phyloP scores from a whole-genome alignment of 2,329 filamentous ascomycete genomes.

The Colletotrichum sp. region DNA sequence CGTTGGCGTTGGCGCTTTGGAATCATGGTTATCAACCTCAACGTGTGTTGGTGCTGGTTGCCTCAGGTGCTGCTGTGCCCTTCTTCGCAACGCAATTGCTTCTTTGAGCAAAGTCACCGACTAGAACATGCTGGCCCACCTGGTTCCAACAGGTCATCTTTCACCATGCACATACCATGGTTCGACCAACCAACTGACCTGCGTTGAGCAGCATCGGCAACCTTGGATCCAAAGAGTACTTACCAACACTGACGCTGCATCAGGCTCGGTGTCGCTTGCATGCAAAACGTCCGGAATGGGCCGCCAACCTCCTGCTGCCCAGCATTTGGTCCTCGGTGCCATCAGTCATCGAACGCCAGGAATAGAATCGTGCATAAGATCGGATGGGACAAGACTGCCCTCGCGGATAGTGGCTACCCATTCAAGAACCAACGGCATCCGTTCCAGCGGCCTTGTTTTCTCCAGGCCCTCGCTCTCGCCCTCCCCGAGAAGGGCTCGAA shows the following conservation, averaged over 20 bases:
- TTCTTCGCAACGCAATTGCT: background rate
- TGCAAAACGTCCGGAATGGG: background rate
- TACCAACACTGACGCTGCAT: background rate
- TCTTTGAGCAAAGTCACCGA: background rate
- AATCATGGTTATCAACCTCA: background rate
- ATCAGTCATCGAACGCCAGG: background rate
- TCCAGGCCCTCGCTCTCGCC: background rate
- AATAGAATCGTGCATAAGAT: slow-evolving; percentile 14
- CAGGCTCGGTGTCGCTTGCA: background rate
- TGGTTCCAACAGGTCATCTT: background rate
- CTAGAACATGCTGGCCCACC: background rate
- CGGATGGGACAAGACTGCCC: background rate
- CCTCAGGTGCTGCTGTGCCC: background rate
- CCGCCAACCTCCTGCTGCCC: background rate
- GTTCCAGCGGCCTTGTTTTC: background rate
- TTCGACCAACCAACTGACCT: background rate
- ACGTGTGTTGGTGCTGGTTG: background rate
- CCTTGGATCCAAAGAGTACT: background rate
- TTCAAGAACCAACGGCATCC: slow-evolving; percentile 11
- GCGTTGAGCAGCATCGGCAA: background rate
- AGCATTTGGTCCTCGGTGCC: background rate
- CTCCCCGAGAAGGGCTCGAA: slow-evolving; percentile 3
- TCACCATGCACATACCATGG: background rate
- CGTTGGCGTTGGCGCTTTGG: background rate
- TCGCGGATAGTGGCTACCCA: background rate